Percentiles rank a stretch among this genome's conserved stretches.
Evolutionary conservation across 2,329 filamentous ascomycete species (phyloP).

Genomic region (Dactylellina cionopaga): DNA sequence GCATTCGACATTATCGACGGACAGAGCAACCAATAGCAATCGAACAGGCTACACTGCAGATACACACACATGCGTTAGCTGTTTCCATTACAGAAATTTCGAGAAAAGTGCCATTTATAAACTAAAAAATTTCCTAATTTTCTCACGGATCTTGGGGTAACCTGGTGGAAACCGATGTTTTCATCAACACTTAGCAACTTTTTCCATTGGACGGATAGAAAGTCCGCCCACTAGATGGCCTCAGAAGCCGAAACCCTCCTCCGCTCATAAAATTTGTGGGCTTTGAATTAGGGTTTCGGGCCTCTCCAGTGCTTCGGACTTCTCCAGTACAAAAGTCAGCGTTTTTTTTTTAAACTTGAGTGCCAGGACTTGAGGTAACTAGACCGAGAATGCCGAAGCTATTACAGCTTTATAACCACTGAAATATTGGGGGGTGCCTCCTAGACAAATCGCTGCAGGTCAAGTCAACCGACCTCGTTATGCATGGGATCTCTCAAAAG

Average conservation of each 20-base stretch:
- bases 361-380: too few relatives aligned
- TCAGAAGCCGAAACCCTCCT: conserved; percentile 31
- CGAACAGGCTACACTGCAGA: conserved; percentile 20
- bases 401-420: too few relatives aligned
- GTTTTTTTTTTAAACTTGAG: conserved; percentile 17
- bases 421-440: conserved; percentile 16
- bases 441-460: conserved; percentile 15
- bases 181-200: conserved; percentile 31
- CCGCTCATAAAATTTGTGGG: conserved; percentile 21
- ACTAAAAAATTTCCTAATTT: neutral
- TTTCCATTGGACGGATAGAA: conserved; percentile 45
- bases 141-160: conserved; percentile 12
- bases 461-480: neutral
- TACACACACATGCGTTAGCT: conserved; percentile 15
- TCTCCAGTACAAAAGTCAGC: conserved; percentile 6
- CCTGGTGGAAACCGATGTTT: conserved; percentile 5
- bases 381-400: conserved; percentile 18
- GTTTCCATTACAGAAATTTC: conserved; percentile 18
- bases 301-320: neutral
- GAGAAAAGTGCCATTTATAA: conserved; percentile 16
- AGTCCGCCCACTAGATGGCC: conserved; percentile 39
- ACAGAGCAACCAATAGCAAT: conserved; percentile 24
- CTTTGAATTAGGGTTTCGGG: conserved; percentile 27
- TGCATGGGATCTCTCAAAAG: conserved; percentile 16
- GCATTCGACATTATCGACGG: neutral